These are phyloP conservation scores for Pleurotus salmoneostramineus DNA, from an alignment of 768 basidiomycete species.

Conservation along the genomic window DNA sequence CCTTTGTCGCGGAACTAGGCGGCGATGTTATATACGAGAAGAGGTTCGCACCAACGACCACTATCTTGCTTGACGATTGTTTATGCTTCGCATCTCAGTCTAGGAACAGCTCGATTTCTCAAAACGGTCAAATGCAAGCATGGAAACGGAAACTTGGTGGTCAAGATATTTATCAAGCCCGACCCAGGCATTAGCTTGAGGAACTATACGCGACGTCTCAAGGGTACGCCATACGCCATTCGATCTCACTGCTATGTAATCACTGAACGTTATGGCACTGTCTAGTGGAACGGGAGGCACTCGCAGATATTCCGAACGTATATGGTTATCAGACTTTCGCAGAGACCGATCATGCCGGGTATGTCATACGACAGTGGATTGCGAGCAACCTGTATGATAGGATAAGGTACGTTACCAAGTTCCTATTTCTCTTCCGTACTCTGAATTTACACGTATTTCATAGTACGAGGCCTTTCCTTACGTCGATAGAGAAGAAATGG, in stretches of 20 bases:
- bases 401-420: constrained; percentile 67
- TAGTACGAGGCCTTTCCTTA: constrained; percentile 95
- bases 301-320: constrained; percentile 83
- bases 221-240: constrained; percentile 43
- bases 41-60: constrained; percentile 48
- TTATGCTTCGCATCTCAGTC: constrained; percentile 27
- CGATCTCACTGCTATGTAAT: background rate
- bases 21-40: constrained; percentile 88
- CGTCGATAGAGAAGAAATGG: constrained; percentile 94
- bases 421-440: background rate
- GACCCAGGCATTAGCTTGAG: constrained; percentile 80
- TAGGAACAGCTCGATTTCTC: constrained; percentile 68
- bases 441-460: background rate
- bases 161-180: constrained; percentile 95
- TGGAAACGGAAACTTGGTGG: constrained; percentile 75
- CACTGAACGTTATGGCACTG: background rate
- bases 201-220: constrained; percentile 72
- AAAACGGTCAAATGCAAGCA: constrained; percentile 91
- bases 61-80: background rate
- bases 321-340: constrained; percentile 87
- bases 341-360: constrained; percentile 95
- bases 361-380: constrained; percentile 91
- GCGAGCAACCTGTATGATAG: constrained; percentile 94
- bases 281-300: constrained; percentile 79
- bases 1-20: constrained; percentile 86